A percentile compares a stretch with the other conserved stretches of the same genome.
phyloP scores from a whole-genome alignment of 495 filamentous ascomycete species.

The Talaromyces ruber region DNA sequence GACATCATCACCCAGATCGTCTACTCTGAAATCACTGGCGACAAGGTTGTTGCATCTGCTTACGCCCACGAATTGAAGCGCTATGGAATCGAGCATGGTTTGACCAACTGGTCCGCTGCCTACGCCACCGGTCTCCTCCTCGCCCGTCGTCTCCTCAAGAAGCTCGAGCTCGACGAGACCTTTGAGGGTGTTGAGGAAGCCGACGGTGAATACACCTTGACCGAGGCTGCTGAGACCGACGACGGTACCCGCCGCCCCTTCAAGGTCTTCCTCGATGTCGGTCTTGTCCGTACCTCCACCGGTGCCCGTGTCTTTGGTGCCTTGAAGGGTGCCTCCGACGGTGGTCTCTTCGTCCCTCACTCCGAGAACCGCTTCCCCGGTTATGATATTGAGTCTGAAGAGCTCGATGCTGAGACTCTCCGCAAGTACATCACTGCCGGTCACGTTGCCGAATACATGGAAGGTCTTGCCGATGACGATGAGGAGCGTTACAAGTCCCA shows the following conservation, averaged over 20 bases:
- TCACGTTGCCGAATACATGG: constrained; percentile 99
- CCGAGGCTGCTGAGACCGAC: constrained; percentile 79
- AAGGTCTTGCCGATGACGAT: constrained; percentile 98
- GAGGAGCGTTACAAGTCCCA: constrained; percentile 99
- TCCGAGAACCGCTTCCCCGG: constrained; percentile 98
- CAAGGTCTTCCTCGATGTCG: constrained; percentile 97
- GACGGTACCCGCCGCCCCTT: constrained; percentile 87
- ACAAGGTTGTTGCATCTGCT: constrained; percentile 89
- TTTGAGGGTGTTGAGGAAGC: constrained; percentile 93
- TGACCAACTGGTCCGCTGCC: constrained; percentile 99
- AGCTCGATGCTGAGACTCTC: constrained; percentile 92
- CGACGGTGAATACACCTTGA: constrained; percentile 88
- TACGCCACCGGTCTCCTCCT: constrained; percentile 95
- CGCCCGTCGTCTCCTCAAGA: constrained; percentile 91
- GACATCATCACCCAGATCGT: constrained; percentile 98
- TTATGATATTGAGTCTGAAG: constrained; percentile 92
- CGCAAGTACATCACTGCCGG: constrained; percentile 99
- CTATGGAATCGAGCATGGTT: constrained; percentile 95
- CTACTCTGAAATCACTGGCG: constrained; percentile 90
- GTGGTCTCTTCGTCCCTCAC: constrained; percentile 94
- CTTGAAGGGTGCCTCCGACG: constrained; percentile 99
- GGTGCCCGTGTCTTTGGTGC: constrained; percentile 97
- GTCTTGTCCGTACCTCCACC: constrained; percentile 91
- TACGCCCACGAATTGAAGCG: constrained; percentile 96
- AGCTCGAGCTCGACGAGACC: constrained; percentile 85